A percentile compares a stretch with the other conserved stretches of the same genome.
Conservation (phyloP, 768 basidiomycete genomes). For the Russula virescens region DNA sequence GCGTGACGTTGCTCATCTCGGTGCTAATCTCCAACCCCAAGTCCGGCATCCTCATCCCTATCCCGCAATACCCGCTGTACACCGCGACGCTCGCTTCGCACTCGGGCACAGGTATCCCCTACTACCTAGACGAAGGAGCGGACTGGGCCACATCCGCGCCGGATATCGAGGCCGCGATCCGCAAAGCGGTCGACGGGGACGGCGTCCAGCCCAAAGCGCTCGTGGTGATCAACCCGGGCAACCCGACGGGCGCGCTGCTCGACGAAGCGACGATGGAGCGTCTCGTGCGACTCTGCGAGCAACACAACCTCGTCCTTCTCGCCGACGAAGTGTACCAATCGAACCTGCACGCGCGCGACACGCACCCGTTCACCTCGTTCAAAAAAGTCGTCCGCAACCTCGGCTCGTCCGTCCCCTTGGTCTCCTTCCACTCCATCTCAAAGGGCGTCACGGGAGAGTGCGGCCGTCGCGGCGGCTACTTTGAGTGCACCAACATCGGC, state of each 20-base stretch:
- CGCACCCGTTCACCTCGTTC: constrained; percentile 86
- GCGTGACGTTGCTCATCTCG: constrained; percentile 82
- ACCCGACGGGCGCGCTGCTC: constrained; percentile 89
- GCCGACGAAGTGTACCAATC: constrained; percentile 99
- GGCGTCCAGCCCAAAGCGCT: constrained; percentile 72
- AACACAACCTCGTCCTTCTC: constrained; percentile 79
- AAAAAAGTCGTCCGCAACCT: constrained; percentile 75
- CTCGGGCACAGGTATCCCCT: constrained; percentile 75
- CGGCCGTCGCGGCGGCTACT: constrained; percentile 95
- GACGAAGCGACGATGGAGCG: constrained; percentile 61
- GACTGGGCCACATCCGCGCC: constrained; percentile 77
- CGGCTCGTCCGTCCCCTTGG: constrained; percentile 69
- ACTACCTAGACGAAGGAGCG: constrained; percentile 77
- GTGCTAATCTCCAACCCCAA: constrained; percentile 65
- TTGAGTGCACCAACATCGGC: constrained; percentile 81
- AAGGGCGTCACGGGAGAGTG: constrained; percentile 97
- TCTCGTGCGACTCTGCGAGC: constrained; percentile 80
- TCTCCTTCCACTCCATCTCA: constrained; percentile 97
- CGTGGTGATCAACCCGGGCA: constrained; percentile 98
- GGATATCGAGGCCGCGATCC: constrained; percentile 62
- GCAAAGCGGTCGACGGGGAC: constrained; percentile 53
- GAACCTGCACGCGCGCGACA: constrained; percentile 69
- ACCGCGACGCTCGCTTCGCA: constrained; percentile 89
- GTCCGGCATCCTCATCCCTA: constrained; percentile 86
- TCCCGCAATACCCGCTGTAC: constrained; percentile 97